A percentile compares a stretch with the other conserved stretches of the same genome.
phyloP scores from a whole-genome alignment of 2,329 filamentous ascomycete species.

The Botrytis sinoallii region DNA sequence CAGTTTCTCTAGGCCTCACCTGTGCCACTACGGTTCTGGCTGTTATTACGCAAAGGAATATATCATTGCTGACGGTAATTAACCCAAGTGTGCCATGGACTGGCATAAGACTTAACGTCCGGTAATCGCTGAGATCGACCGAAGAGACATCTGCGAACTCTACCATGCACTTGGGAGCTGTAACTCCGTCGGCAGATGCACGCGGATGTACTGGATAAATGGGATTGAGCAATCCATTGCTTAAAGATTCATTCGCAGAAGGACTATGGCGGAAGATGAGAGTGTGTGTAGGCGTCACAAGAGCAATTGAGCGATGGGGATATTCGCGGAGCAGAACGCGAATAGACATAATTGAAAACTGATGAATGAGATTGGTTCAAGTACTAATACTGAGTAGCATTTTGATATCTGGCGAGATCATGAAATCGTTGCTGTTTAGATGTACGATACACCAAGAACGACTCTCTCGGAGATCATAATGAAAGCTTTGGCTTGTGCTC shows the following conservation, averaged over 20 bases:
- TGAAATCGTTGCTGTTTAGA: constrained; percentile 4
- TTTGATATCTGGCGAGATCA: constrained; percentile 16
- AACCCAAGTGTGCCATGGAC: constrained; percentile 85
- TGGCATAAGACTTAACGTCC: constrained; percentile 67
- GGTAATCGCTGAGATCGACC: constrained; percentile 71
- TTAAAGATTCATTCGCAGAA: constrained; percentile 56
- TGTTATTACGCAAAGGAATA: constrained; percentile 89
- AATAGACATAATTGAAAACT: constrained; percentile 35
- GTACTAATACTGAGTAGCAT: constrained; percentile 19
- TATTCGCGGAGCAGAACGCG: constrained; percentile 64
- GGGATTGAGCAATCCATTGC: constrained; percentile 58
- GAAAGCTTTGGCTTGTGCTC: background rate
- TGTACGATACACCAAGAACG: constrained; percentile 11
- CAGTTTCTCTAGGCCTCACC: constrained; percentile 80
- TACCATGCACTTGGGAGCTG: constrained; percentile 65
- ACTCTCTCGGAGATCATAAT: background rate
- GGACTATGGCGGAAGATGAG: constrained; percentile 80
- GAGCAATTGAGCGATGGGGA: constrained; percentile 81
- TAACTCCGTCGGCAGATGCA: constrained; percentile 28
- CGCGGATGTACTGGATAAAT: constrained; percentile 47
- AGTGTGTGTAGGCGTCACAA: constrained; percentile 74
- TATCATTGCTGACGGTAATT: constrained; percentile 77
- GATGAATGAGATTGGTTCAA: constrained; percentile 17
- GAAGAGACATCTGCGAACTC: constrained; percentile 69
- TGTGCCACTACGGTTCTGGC: constrained; percentile 75